Evolutionary conservation across 495 filamentous ascomycete species (phyloP), one percentile per base, ranked within the genome.

Genomic region (Rhypophila decipiens): DNA sequence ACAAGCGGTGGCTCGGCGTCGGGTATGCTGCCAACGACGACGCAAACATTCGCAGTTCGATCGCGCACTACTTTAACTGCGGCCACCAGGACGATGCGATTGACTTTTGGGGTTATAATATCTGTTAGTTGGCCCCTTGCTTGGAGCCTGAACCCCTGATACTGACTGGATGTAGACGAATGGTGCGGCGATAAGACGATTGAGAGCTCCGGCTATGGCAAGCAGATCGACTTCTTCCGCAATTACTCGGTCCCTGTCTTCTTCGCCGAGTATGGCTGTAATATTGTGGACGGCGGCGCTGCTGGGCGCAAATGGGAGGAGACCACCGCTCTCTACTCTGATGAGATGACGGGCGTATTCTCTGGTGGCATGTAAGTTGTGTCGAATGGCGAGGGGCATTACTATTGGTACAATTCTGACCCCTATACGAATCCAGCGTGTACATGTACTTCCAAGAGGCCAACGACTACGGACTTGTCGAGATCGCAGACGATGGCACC

Each of bases 101-200:
- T 51, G 91, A 97, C 66, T 96, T 89, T 75, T 96, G 88, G 88
- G 93, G 93, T 43, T 96, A 96, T 78, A 98, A 97, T 70, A 91
- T 96, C 73, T 97, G n/a, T n/a, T n/a, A n/a, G n/a, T n/a, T n/a
- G n/a, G n/a, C n/a, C n/a, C n/a, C n/a, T n/a, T n/a, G n/a, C n/a
- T n/a, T n/a, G n/a, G n/a, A n/a, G n/a, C n/a, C n/a, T n/a, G n/a
- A n/a, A n/a, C n/a, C n/a, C n/a, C n/a, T n/a, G n/a, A n/a, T n/a
- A n/a, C n/a, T n/a, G n/a, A n/a, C n/a, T n/a, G n/a, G n/a, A n/a
- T n/a, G n/a, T n/a, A n/a, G n/a, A 97, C 71, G 90, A 87, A 31
- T 98, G 93, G 93, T 98, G 93, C 61, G 93, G 93, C 40, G 60
- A 87, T 41, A 90, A 84, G 49, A 78, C 74, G 46, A 91, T 84